Conservation (phyloP, 129 eudicot species). For the Kitagawia praeruptora region DNA sequence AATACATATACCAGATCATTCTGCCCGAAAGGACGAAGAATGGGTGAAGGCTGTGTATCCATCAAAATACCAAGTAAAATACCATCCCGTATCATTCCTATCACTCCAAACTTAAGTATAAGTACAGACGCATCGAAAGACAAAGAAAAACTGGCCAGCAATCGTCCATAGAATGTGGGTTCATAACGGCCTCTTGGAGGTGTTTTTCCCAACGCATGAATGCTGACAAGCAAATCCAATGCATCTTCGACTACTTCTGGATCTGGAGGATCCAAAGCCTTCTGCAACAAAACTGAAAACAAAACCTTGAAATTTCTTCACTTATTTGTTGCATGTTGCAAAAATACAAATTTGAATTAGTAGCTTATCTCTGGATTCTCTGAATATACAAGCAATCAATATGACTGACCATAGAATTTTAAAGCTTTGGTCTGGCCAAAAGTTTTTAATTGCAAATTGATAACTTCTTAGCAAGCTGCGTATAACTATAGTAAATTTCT, state of each 20-base stretch:
- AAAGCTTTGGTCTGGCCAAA: neutral
- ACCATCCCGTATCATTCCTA: conserved; percentile 88
- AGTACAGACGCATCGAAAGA: conserved; percentile 89
- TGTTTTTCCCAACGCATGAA: conserved; percentile 57
- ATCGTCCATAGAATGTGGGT: conserved; percentile 83
- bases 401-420: neutral
- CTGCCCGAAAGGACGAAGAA: conserved; percentile 77
- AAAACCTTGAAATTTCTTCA: neutral
- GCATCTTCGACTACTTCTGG: conserved; percentile 77
- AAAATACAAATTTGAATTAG: neutral
- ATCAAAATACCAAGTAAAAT: conserved; percentile 72
- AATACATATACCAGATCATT: conserved; percentile 48
- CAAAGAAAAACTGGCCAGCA: conserved; percentile 73
- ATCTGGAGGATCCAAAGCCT: conserved; percentile 85
- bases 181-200: conserved; percentile 75
- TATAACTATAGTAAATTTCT: neutral
- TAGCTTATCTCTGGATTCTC: neutral
- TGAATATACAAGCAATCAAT: neutral
- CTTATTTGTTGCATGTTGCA: neutral
- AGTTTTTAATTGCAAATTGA: neutral
- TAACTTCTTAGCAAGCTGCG: neutral
- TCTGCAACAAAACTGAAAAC: conserved; percentile 58
- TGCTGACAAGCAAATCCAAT: conserved; percentile 49
- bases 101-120: conserved; percentile 65
- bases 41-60: conserved; percentile 90